Base-by-base conservation (phyloP, 305 asterid genomes). In the Fraxinus dipetala region DNA sequence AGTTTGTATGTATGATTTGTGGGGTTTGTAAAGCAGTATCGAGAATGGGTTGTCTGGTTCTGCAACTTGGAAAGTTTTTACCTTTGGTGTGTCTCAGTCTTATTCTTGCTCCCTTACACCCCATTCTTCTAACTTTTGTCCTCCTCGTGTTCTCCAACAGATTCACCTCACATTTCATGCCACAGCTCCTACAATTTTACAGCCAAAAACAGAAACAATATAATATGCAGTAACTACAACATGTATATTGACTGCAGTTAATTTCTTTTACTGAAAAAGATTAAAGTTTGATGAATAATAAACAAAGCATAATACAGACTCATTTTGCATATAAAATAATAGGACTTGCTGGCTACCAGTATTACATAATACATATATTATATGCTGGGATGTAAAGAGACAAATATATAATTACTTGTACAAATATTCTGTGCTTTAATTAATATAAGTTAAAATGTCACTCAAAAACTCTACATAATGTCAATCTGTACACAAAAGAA, bases 1-100 rank as follows among this genome's bases (percentile, higher is more conserved):
- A 61, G 14, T 61, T 61, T 24, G 32, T 61, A 61, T 61, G 31
- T 35, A 32, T 31, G 36, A 20, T 38, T 80, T 84, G 79, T 81
- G 59, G 75, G 87, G 87, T 86, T 83, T 83, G 88, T 87, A 87
- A 85, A 85, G 88, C 78, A 79, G 85, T 69, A 26, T 28, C 31
- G 74, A 80, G 84, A 81, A 84, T 82, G 83, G 76, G 83, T 82
- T 86, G 89, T 86, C 89, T 79, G 81, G 79, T 87, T 82, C 87
- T 84, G 81, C 84, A 81, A 84, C 83, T 86, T 86, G 86, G 75
- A 80, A 78, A 59, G 14, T 61, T 31, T 45, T 56, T 26, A 76
- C 76, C 79, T 61, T 8, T 61, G 72, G 70, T 20, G 35, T 65
- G 73, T 63, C 73, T 32, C 73, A 11, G 22, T 65, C 32, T 24